phyloP scores from a whole-genome alignment of 129 eudicot genomes.

The Solidago caesia region DNA sequence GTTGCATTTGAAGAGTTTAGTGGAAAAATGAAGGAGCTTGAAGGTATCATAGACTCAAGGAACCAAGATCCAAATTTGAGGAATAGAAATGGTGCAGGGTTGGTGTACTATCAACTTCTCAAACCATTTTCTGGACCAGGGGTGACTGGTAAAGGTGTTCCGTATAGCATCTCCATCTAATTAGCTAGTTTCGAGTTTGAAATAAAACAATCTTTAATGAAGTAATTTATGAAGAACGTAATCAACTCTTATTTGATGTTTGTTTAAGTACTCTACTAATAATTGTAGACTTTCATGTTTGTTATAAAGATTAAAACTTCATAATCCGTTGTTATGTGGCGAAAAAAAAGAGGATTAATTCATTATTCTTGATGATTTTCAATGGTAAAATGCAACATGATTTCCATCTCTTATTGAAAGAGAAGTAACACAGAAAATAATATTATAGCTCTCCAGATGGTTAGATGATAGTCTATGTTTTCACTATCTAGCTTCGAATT shows the following conservation, averaged over 20 bases:
- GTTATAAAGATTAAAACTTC: conserved; percentile 5
- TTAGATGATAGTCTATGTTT: conserved; percentile 8
- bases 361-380: conserved; percentile 9
- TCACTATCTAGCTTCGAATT: conserved; percentile 13
- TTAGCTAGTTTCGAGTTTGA: neutral
- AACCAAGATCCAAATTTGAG: conserved; percentile 26
- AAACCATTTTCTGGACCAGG: conserved; percentile 44
- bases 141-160: conserved; percentile 46
- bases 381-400: conserved; percentile 7
- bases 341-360: conserved; percentile 6
- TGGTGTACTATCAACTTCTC: conserved; percentile 35
- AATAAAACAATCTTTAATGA: too few species aligned
- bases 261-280: neutral
- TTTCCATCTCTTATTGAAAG: conserved; percentile 29
- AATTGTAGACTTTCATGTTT: conserved; percentile 7
- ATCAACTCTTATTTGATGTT: neutral
- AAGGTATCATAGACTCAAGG: conserved; percentile 29
- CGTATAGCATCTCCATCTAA: conserved; percentile 43
- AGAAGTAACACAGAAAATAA: conserved; percentile 16
- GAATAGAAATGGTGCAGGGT: conserved; percentile 39
- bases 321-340: conserved; percentile 10
- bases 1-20: conserved; percentile 26
- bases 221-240: too few species aligned
- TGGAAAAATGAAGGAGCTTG: conserved; percentile 21
- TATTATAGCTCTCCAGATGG: conserved; percentile 3